Evolutionary conservation across 805 yeast species (phyloP).

Genomic region (Spencermartinsiella europaea): DNA sequence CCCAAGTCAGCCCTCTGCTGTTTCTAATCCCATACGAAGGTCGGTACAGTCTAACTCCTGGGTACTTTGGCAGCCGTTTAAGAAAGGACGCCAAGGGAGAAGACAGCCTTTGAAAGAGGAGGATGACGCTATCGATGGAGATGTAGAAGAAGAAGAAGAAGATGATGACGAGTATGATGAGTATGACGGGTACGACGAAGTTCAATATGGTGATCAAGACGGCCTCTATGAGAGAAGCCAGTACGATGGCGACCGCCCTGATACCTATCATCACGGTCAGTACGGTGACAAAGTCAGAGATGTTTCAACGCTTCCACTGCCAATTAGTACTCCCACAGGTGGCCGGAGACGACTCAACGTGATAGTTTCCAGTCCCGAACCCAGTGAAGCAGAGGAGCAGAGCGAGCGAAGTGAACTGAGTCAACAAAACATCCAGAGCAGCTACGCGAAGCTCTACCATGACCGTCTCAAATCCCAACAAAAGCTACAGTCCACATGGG

Average conservation of each 20-base stretch:
- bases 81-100: background rate
- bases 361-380: background rate
- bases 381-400: background rate
- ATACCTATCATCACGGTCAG: no score
- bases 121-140: background rate
- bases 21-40: background rate
- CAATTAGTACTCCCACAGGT: no score
- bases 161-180: background rate
- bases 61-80: background rate
- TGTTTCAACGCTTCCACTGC: no score
- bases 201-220: background rate
- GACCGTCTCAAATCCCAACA: constrained; percentile 19
- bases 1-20: no score
- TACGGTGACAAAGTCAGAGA: no score
- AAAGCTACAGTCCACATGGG: constrained; percentile 30
- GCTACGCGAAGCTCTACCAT: background rate
- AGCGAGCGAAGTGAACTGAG: background rate
- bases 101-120: background rate
- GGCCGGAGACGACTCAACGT: background rate
- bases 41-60: background rate
- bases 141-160: background rate
- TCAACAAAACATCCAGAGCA: background rate
- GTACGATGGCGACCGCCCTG: no score
- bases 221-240: no score
- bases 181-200: background rate